Evolutionary conservation across 1,284 basidiomycete genomes (phyloP).

Genomic region (Apiotrichum mycotoxinovorans): DNA sequence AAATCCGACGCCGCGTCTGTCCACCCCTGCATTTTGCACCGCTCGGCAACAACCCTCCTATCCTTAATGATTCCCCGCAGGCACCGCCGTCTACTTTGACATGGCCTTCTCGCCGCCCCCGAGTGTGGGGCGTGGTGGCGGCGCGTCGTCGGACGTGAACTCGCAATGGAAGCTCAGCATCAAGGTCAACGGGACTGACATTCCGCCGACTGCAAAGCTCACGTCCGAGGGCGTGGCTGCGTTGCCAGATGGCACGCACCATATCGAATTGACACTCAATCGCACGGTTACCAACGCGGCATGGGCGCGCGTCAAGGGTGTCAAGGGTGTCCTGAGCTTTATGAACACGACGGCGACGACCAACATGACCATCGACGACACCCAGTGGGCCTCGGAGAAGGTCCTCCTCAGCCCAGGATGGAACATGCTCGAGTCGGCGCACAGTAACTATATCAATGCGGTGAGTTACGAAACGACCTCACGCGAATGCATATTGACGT

Average conservation of each 20-base stretch:
- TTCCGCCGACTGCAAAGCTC: background rate
- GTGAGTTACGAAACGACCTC: slow-evolving; percentile 14
- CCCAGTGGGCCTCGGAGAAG: slow-evolving; percentile 30
- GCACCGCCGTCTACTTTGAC: slow-evolving; percentile 5
- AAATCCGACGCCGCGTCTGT: too few relatives aligned
- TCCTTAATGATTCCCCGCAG: background rate
- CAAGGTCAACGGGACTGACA: slow-evolving; percentile 18
- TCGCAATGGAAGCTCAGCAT: slow-evolving; percentile 10
- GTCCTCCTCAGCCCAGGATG: slow-evolving; percentile 33
- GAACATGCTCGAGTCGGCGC: slow-evolving; percentile 38
- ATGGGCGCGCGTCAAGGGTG: slow-evolving; percentile 26
- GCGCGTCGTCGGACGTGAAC: background rate
- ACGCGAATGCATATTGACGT: background rate
- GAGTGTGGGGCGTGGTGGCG: background rate
- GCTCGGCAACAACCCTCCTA: background rate
- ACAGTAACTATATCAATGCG: slow-evolving; percentile 34
- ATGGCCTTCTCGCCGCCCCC: background rate
- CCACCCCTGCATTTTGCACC: background rate
- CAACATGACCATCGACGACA: slow-evolving; percentile 38
- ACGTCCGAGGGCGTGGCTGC: slow-evolving; percentile 10
- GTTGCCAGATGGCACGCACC: slow-evolving; percentile 25
- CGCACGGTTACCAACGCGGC: slow-evolving; percentile 8
- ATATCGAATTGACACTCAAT: slow-evolving; percentile 16
- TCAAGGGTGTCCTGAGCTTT: slow-evolving; percentile 16
- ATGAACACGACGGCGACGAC: slow-evolving; percentile 10